Evolutionary conservation across 345 rosid genomes (phyloP), one percentile per base, ranked within the genome.

Genomic region (Gossypium longicalyx): DNA sequence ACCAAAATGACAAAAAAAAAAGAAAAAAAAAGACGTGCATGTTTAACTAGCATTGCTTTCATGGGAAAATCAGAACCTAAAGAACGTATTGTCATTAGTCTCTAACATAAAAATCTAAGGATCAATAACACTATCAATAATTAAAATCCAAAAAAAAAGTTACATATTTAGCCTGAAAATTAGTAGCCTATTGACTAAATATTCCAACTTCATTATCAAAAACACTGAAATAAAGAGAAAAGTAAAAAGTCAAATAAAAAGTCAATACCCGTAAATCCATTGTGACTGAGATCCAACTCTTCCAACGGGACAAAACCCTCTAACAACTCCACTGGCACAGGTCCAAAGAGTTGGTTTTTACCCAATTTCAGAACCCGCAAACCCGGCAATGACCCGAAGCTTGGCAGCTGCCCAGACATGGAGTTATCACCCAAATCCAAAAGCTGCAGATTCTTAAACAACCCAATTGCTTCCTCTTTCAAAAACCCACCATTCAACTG

Each of bases 221-320:
- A 38, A 61, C 7, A 20, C 0, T 15, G 15, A 59, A 59, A 12
- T 12, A 27, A 44, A 45, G 5, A 59, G 53, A 45, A 16, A 43
- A 34, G 49, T 13, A 48, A 60, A 29, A 73, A 73, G 34, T 60
- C 59, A 44, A 34, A 68, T 13, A 48, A 60, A 29, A 73, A 73
- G 34, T 60, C 59, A 44, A 43, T 75, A 57, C 98, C 97, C 76
- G 97, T 91, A 77, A 94, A 92, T 63, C 89, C 93, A 79, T 92
- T 94, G 83, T 79, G 77, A 69, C 97, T 88, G 79, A 94, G 97
- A 92, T 94, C 98, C 87, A 94, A 59, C 82, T 89, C 97, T 60
- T 43, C 85, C 80, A 92, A 20, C 0, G 89, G 89, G 67, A 86
- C 79, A 65, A 80, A 76, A 49, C 89, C 87, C 71, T 86, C 85